Evolutionary conservation across 148 eudicot species (phyloP), one percentile per base, ranked within the genome.

Genomic region (Amaranthus palmeri): DNA sequence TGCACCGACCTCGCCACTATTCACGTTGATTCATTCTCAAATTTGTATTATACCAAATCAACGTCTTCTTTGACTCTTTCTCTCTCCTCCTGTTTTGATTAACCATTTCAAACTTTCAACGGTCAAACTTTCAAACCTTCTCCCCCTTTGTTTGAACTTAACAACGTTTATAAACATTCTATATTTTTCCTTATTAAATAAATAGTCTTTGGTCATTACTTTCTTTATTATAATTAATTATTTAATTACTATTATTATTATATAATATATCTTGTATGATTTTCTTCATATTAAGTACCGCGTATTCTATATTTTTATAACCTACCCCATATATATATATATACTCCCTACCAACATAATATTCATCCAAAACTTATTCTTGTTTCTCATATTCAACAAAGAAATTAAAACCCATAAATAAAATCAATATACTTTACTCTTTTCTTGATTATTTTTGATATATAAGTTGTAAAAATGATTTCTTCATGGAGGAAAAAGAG

Each of bases 31-130:
- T 52, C 12, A 59, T 72, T 51, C 71, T 11, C 17, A 10, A 52
- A 50, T 68, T 14, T n/a, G 36, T 61, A 6, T 3, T 18, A 10
- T 53, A 64, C 18, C 56, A 71, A 71, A 61, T 74, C 69, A 73
- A 78, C 73, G 81, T 41, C 77, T 73, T 54, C 45, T 78, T 79
- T 79, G 78, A 70, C 82, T 59, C 70, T n/a, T 40, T 74, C 61
- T 10, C 10, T 42, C 15, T 15, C 2, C 45, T 42, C 17, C 14
- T 43, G 4, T 17, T 61, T 74, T 50, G 55, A 49, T 50, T 79
- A 76, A 79, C 78, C 73, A n/a, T 76, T 86, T 86, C 86, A 78
- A 80, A 76, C 71, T 61, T 84, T 86, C 88, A 86, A 84, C 83
- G 90, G 86, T 86, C 90, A 86, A 86, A 74, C 69, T 69, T 83